Evolutionary conservation across 495 filamentous ascomycete species (phyloP).

Genomic region (Achaetomiella virescens): DNA sequence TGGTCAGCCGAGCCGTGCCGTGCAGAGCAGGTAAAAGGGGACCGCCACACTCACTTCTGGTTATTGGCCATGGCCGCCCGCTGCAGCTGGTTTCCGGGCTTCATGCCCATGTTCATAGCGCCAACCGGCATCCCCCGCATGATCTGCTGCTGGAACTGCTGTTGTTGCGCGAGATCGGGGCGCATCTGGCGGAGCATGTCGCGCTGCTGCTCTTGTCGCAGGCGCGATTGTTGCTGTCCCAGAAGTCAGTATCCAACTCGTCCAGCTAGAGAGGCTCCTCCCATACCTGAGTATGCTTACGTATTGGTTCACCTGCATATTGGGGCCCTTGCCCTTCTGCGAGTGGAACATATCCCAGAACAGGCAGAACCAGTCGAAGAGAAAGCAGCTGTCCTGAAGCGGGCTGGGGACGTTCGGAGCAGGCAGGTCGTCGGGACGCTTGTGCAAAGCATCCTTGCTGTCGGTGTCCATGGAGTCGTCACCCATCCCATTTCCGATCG

Average conservation of each 20-base stretch:
- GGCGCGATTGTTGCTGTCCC: constrained; percentile 54
- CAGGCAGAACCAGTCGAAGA: constrained; percentile 90
- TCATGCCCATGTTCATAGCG: constrained; percentile 44
- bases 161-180: constrained; percentile 41
- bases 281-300: constrained; percentile 72
- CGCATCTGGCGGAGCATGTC: constrained; percentile 62
- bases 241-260: constrained; percentile 15
- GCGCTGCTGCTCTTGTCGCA: constrained; percentile 61
- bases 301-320: constrained; percentile 57
- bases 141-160: constrained; percentile 47
- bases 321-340: constrained; percentile 56
- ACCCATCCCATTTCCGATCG: constrained; percentile 64
- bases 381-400: constrained; percentile 69
- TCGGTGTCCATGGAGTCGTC: constrained; percentile 78
- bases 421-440: constrained; percentile 73
- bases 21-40: background rate
- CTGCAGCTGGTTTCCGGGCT: constrained; percentile 53
- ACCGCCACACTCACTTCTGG: constrained; percentile 49
- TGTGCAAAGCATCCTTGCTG: constrained; percentile 65
- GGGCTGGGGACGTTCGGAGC: constrained; percentile 58
- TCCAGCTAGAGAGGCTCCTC: too few species aligned
- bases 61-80: constrained; percentile 76
- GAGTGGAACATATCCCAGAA: constrained; percentile 94
- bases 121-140: constrained; percentile 36
- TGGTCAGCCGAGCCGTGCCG: constrained; percentile 20